phyloP scores from a whole-genome alignment of 2,329 filamentous ascomycete species.

The Exophiala sp. region DNA sequence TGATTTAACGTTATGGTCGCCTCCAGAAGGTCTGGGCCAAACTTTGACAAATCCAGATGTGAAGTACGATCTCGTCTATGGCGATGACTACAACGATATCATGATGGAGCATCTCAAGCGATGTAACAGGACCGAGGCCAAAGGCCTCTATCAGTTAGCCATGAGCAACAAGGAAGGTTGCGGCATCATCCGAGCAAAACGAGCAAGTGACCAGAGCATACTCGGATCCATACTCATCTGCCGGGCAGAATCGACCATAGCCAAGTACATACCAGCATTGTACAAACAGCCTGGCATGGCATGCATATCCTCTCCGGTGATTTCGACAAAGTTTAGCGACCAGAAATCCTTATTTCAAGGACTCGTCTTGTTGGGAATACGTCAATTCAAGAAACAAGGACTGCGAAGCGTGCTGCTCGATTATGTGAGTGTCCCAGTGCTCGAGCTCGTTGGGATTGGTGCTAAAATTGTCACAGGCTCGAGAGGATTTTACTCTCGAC shows the following conservation, averaged over 20 bases:
- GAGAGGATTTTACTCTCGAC: constrained; percentile 69
- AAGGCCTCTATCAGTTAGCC: constrained; percentile 75
- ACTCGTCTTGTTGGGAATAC: constrained; percentile 72
- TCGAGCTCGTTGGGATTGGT: not conserved
- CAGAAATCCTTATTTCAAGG: constrained; percentile 74
- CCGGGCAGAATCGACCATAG: constrained; percentile 64
- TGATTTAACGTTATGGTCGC: constrained; percentile 68
- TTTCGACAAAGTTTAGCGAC: constrained; percentile 63
- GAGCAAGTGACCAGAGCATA: constrained; percentile 62
- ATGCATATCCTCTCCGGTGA: constrained; percentile 76
- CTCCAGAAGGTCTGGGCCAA: constrained; percentile 72
- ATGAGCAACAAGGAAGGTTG: constrained; percentile 68
- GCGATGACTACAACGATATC: constrained; percentile 68
- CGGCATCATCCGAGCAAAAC: constrained; percentile 79
- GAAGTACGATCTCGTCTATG: constrained; percentile 79
- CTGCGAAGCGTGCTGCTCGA: constrained; percentile 71
- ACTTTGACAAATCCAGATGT: constrained; percentile 69
- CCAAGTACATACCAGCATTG: constrained; percentile 65
- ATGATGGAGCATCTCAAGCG: constrained; percentile 72
- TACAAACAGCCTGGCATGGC: constrained; percentile 60
- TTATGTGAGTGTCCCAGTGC: constrained; percentile 59
- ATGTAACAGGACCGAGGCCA: constrained; percentile 70
- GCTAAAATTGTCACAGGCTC: constrained; percentile 49
- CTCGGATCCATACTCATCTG: constrained; percentile 78
- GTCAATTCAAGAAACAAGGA: constrained; percentile 76